A percentile compares a stretch with the other conserved stretches of the same genome.
These are phyloP conservation scores for Lupinus albus DNA, from an alignment of 306 rosid species.

Conservation along the genomic window DNA sequence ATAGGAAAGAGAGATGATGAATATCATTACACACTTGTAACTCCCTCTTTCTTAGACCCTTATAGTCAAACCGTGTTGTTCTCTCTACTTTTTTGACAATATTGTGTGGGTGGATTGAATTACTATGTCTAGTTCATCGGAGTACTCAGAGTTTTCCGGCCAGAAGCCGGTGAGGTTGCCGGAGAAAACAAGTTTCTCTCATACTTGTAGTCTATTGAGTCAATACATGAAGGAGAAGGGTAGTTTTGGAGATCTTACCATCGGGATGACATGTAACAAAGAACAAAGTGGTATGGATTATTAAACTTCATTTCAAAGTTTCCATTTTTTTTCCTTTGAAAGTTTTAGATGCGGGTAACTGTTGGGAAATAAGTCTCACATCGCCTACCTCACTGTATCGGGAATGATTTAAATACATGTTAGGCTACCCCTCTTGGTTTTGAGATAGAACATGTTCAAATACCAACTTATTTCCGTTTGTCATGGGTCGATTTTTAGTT, in stretches of 20 bases:
- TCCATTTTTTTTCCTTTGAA: too few relatives aligned
- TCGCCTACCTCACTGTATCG: too few relatives aligned
- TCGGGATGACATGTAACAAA: conserved; percentile 56
- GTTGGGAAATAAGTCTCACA: too few relatives aligned
- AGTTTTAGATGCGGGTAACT: too few relatives aligned
- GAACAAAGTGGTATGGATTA: conserved; percentile 51
- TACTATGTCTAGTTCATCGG: conserved; percentile 70
- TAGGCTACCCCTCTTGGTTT: too few relatives aligned
- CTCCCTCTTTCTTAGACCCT: background rate
- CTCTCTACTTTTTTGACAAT: conserved; percentile 7
- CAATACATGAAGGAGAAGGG: conserved; percentile 65
- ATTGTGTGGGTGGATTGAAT: too few relatives aligned
- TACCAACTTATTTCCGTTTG: too few relatives aligned
- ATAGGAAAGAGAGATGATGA: conserved; percentile 23
- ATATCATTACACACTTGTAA: background rate
- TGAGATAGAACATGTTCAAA: too few relatives aligned
- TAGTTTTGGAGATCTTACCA: conserved; percentile 66
- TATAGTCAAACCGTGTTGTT: conserved; percentile 29
- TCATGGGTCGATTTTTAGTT: too few relatives aligned
- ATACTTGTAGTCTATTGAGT: conserved; percentile 60
- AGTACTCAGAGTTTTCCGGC: conserved; percentile 53
- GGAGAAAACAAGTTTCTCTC: conserved; percentile 67
- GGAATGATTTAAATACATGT: too few relatives aligned
- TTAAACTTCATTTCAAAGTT: background rate
- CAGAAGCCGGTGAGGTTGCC: conserved; percentile 49